Evolutionary conservation across 371 early-diverging fungal species (phyloP).

Genomic region (Mucor indicus): DNA sequence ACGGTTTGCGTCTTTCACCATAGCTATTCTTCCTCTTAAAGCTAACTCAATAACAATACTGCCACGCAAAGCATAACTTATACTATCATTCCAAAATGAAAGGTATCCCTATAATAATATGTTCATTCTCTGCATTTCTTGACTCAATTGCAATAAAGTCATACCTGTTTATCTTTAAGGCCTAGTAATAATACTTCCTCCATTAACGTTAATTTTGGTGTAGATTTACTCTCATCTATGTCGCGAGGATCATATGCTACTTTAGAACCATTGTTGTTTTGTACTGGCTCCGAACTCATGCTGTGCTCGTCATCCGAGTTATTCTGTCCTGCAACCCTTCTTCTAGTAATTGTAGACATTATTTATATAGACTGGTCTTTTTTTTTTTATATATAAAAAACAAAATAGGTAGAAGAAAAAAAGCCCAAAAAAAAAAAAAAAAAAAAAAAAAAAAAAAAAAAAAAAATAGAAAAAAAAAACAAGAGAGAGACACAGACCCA

Average conservation of each 20-base stretch:
- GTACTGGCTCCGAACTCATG: conserved; percentile 5
- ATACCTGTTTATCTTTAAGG: conserved; percentile 90
- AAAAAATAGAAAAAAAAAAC: background rate
- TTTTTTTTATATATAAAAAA: no score
- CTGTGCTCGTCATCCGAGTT: conserved; percentile 26
- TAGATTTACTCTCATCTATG: conserved; percentile 60
- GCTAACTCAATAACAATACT: conserved; percentile 95
- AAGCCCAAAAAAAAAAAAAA: background rate
- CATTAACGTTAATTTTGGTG: conserved; percentile 83
- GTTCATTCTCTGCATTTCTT: background rate
- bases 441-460: background rate
- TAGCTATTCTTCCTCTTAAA: conserved; percentile 83
- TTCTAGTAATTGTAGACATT: conserved; percentile 44
- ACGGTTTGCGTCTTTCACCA: conserved; percentile 82
- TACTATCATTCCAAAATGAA: conserved; percentile 98
- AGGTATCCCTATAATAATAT: conserved; percentile 73
- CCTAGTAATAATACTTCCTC: conserved; percentile 93
- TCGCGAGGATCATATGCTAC: conserved; percentile 50
- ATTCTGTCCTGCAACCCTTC: conserved; percentile 35
- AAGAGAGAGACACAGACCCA: no score
- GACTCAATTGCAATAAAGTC: background rate
- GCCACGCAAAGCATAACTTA: conserved; percentile 93
- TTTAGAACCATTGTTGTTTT: conserved; percentile 26
- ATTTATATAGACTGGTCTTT: background rate
- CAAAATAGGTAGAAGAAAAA: background rate